Evolutionary conservation across 805 yeast species (phyloP), one percentile per base, ranked within the genome.

Genomic region (Zygoascus ofunaensis): DNA sequence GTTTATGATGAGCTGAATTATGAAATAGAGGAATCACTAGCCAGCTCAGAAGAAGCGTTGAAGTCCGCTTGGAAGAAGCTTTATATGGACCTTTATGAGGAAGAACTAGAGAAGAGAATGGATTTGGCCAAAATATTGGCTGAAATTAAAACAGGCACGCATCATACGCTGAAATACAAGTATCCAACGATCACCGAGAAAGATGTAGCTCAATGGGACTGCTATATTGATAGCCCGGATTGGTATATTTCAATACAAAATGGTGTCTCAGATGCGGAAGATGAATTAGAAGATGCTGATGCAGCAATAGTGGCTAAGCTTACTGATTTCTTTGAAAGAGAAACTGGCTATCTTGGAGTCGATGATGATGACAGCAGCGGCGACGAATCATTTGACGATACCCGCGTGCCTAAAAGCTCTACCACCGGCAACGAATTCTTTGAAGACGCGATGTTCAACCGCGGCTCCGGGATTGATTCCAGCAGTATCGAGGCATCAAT

Each of bases 401-500:
- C n/a, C n/a, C n/a, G n/a, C n/a, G n/a, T n/a, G n/a, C n/a, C n/a
- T n/a, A n/a, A n/a, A n/a, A n/a, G n/a, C n/a, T n/a, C n/a, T n/a
- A n/a, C n/a, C n/a, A n/a, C n/a, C n/a, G n/a, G n/a, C n/a, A n/a
- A n/a, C n/a, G n/a, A n/a, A n/a, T 26, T 26, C 7, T 12, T 26
- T 8, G 7, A 26, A 26, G 7, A 26, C 7, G 30, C 30, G 12
- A 26, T 26, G 12, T 26, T 7, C 7, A 26, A 26, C 7, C 30
- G 30, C 30, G 30, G 7, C 12, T 26, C 10, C 12, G 7, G 30
- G 30, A 26, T n/a, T n/a, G n/a, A n/a, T n/a, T n/a, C n/a, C n/a
- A n/a, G n/a, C n/a, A n/a, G n/a, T 8, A 52, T 38, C 7, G 52
- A 44, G 8, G 56, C 68, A 15, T 73, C 66, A 43, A 74, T 79